Conservation (phyloP, 169 alveolate species). For the Plasmodium falciparum region DNA sequence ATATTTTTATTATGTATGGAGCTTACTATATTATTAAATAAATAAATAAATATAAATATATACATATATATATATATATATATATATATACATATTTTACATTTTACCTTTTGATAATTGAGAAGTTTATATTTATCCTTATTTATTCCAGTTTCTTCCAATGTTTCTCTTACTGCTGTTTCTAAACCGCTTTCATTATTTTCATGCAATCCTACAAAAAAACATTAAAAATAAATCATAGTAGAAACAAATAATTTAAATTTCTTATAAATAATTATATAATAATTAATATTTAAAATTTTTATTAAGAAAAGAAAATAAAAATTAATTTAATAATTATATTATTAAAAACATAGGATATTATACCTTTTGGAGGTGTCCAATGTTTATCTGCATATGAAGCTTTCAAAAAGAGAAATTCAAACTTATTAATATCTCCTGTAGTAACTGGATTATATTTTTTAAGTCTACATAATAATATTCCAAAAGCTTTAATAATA, state of each 20-base stretch:
- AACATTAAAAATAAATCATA: neutral
- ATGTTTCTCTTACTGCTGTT: slow-evolving; percentile 85
- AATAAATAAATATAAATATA: neutral
- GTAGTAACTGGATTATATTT: neutral
- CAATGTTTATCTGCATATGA: slow-evolving; percentile 84
- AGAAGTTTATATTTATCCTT: slow-evolving; percentile 76
- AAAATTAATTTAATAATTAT: neutral
- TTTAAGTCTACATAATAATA: slow-evolving; percentile 38
- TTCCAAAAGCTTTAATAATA: slow-evolving; percentile 37
- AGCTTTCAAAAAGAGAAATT: slow-evolving; percentile 83
- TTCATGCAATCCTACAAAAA: slow-evolving; percentile 80
- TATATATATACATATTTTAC: neutral
- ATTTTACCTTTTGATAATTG: slow-evolving; percentile 68
- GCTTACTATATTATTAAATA: neutral
- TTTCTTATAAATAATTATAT: no score
- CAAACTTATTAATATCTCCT: slow-evolving; percentile 15
- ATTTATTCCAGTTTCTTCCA: slow-evolving; percentile 83
- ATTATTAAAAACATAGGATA: neutral
- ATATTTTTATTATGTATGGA: neutral
- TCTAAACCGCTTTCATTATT: slow-evolving; percentile 77
- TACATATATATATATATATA: neutral
- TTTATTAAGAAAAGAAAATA: neutral
- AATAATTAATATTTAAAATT: neutral
- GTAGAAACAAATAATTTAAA: slow-evolving; percentile 3
- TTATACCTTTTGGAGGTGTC: slow-evolving; percentile 87